These are phyloP conservation scores for Paecilomyces fulvus DNA, from an alignment of 2,329 filamentous ascomycete species.

Conservation along the genomic window DNA sequence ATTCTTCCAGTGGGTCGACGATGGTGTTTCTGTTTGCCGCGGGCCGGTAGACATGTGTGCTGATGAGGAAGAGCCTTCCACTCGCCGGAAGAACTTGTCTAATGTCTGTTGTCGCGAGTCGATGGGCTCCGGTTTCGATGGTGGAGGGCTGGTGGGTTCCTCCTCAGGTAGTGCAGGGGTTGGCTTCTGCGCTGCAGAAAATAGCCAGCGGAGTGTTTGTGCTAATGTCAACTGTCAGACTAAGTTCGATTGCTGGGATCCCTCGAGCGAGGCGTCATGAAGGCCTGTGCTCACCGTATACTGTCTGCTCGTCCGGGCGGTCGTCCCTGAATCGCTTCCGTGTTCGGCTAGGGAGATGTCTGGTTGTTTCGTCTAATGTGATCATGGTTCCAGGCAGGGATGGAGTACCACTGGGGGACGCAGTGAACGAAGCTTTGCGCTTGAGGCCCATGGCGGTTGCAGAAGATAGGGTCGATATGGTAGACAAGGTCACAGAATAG, in stretches of 20 bases:
- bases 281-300: constrained; percentile 41
- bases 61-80: not conserved
- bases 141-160: constrained; percentile 17
- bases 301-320: constrained; percentile 46
- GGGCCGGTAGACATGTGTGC: constrained; percentile 6
- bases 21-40: not conserved
- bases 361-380: constrained; percentile 24
- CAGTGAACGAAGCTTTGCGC: constrained; percentile 49
- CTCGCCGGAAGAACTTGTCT: constrained; percentile 30
- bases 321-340: constrained; percentile 51
- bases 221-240: constrained; percentile 16
- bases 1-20: not conserved
- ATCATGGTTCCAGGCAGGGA: constrained; percentile 15
- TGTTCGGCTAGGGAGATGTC: constrained; percentile 48
- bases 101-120: constrained; percentile 35
- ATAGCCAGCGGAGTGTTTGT: constrained; percentile 36
- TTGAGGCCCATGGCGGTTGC: constrained; percentile 45
- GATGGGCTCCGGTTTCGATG: constrained; percentile 16
- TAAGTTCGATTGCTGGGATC: not conserved
- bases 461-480: not conserved
- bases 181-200: constrained; percentile 29
- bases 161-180: constrained; percentile 13
- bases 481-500: not conserved
- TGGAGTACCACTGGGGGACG: constrained; percentile 28
- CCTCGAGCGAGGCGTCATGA: not conserved